Percentiles rank a stretch among this genome's conserved stretches.
Conservation (phyloP, 257 asterid species). For the Primulina eburnea region DNA sequence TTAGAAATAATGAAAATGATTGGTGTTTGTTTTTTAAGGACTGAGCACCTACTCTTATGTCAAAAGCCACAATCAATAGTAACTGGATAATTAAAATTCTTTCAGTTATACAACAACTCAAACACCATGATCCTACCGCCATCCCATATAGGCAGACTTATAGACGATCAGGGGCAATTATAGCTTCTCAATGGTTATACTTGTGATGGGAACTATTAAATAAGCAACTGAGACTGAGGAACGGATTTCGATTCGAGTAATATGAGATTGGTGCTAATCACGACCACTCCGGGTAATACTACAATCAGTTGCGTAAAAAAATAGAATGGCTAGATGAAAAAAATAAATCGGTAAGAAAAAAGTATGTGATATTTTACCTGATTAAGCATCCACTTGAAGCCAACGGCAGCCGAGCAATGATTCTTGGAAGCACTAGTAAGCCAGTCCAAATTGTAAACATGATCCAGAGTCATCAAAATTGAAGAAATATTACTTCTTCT, state of each 20-base stretch:
- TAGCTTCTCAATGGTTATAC: background rate
- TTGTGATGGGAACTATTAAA: background rate
- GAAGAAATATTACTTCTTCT: slow-evolving; percentile 69
- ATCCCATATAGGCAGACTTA: background rate
- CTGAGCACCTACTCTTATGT: background rate
- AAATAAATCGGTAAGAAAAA: background rate
- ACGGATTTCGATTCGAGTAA: background rate
- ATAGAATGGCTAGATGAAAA: background rate
- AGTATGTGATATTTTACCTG: slow-evolving; percentile 45
- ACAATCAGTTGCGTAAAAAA: background rate
- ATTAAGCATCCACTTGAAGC: slow-evolving; percentile 98
- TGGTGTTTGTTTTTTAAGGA: background rate
- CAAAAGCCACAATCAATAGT: background rate
- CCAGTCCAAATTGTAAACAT: slow-evolving; percentile 79
- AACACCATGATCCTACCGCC: background rate
- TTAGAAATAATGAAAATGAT: background rate
- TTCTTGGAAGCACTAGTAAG: slow-evolving; percentile 87
- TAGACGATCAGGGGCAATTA: background rate
- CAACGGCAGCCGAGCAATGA: slow-evolving; percentile 86
- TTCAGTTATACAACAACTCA: background rate
- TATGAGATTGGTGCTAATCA: background rate
- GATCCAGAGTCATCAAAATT: slow-evolving; percentile 55
- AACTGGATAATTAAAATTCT: background rate
- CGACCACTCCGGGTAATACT: background rate
- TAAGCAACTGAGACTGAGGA: background rate